Percentiles rank a stretch among this genome's conserved stretches.
These are phyloP conservation scores for Ganoderma leucocontextum DNA, from an alignment of 1,284 basidiomycete genomes.

Conservation along the genomic window DNA sequence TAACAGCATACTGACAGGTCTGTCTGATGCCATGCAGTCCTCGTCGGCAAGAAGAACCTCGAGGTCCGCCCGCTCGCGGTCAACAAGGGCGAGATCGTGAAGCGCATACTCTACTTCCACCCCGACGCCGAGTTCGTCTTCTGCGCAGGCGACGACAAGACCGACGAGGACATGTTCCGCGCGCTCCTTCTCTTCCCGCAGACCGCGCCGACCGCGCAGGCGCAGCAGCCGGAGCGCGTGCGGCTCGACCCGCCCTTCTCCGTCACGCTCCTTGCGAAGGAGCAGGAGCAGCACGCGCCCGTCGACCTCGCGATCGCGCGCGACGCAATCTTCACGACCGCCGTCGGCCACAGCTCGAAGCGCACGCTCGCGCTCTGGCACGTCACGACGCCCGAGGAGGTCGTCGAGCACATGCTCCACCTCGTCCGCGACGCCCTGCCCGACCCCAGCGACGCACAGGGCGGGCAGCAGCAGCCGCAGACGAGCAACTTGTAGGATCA, in stretches of 20 bases:
- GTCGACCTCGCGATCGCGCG: constrained; percentile 72
- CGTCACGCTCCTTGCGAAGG: constrained; percentile 61
- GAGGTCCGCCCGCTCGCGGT: constrained; percentile 95
- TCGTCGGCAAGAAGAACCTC: constrained; percentile 98
- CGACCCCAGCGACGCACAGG: background rate
- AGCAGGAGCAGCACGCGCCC: constrained; percentile 48
- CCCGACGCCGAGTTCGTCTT: constrained; percentile 95
- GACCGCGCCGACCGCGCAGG: constrained; percentile 48
- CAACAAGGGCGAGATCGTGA: constrained; percentile 99
- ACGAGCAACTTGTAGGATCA: constrained; percentile 34
- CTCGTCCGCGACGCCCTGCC: constrained; percentile 45
- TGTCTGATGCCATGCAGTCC: constrained; percentile 57
- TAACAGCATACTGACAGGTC: too few relatives aligned
- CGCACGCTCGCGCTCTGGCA: constrained; percentile 91
- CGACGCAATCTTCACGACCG: constrained; percentile 86
- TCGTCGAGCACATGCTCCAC: constrained; percentile 75
- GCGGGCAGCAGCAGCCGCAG: constrained; percentile 15
- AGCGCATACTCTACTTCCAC: constrained; percentile 91
- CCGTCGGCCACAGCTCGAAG: constrained; percentile 88
- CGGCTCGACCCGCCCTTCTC: constrained; percentile 79
- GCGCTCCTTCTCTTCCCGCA: constrained; percentile 74
- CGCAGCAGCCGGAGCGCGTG: constrained; percentile 27
- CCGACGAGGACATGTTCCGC: constrained; percentile 98
- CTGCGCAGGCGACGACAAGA: constrained; percentile 99
- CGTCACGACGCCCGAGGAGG: constrained; percentile 81